These are phyloP conservation scores for Sanghuangporus sanghuang DNA, from an alignment of 1,284 basidiomycete species.

Conservation along the genomic window DNA sequence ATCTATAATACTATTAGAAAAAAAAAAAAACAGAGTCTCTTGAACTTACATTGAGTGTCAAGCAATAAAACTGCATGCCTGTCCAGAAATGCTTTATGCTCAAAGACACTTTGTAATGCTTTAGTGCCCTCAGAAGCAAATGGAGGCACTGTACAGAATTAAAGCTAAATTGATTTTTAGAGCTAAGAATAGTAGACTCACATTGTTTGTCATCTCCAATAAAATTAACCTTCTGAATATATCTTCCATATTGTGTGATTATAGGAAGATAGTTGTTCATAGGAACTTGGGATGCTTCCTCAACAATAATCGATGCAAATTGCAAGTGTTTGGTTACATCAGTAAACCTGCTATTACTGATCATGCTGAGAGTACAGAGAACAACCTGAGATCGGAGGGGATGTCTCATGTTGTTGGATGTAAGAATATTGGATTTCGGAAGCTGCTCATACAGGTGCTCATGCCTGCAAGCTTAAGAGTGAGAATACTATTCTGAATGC, in stretches of 20 bases:
- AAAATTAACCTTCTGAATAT: constrained; percentile 57
- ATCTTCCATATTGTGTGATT: constrained; percentile 37
- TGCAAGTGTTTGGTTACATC: constrained; percentile 34
- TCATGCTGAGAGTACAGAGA: constrained; percentile 69
- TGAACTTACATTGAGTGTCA: constrained; percentile 49
- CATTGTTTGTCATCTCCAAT: constrained; percentile 76
- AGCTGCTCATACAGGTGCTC: constrained; percentile 55
- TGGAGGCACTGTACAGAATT: constrained; percentile 37
- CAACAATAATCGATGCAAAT: constrained; percentile 47
- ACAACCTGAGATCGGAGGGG: constrained; percentile 45
- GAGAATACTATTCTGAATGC: background rate
- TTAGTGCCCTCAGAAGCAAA: constrained; percentile 47
- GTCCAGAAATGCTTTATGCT: constrained; percentile 41
- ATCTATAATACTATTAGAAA: constrained; percentile 35
- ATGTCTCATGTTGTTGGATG: constrained; percentile 22
- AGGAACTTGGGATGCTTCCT: constrained; percentile 65
- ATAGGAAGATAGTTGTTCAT: constrained; percentile 51
- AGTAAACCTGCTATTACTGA: constrained; percentile 36
- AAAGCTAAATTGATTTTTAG: background rate
- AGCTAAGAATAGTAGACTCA: constrained; percentile 29
- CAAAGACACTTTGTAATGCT: constrained; percentile 54
- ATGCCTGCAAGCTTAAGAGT: constrained; percentile 46
- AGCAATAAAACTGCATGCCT: constrained; percentile 36
- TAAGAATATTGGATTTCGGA: background rate
- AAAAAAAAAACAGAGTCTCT: background rate